These are phyloP conservation scores for Phytophthora agathidicida DNA, from an alignment of 352 stramenopile species.

Conservation along the genomic window DNA sequence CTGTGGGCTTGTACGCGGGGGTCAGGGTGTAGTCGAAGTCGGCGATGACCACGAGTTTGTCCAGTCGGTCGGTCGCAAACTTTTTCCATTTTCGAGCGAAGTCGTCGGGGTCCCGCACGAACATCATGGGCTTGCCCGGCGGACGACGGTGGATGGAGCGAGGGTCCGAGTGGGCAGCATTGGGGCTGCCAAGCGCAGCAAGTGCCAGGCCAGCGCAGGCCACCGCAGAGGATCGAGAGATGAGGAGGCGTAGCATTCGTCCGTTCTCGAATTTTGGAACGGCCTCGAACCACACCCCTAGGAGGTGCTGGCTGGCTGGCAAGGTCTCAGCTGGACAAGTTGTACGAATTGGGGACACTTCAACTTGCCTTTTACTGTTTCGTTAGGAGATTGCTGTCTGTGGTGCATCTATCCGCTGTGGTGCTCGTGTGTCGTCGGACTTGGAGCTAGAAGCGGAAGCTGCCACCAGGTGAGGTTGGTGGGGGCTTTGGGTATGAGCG, in stretches of 20 bases:
- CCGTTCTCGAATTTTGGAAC: too few species aligned
- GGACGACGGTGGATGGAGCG: slow-evolving; percentile 18
- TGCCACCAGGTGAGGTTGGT: slow-evolving; percentile 12
- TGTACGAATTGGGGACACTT: too few species aligned
- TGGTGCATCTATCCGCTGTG: slow-evolving; percentile 16
- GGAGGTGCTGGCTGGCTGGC: too few species aligned
- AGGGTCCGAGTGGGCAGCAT: neutral
- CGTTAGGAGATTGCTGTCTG: slow-evolving; percentile 20
- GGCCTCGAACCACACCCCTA: too few species aligned
- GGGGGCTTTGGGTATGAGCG: slow-evolving; percentile 11
- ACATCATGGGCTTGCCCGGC: slow-evolving; percentile 42
- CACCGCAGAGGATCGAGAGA: slow-evolving; percentile 9
- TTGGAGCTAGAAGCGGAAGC: slow-evolving; percentile 15
- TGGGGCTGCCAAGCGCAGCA: neutral
- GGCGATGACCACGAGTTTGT: slow-evolving; percentile 79
- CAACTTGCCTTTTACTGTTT: too few species aligned
- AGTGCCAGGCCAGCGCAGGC: slow-evolving; percentile 14
- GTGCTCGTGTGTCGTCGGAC: slow-evolving; percentile 33
- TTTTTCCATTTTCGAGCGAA: slow-evolving; percentile 84
- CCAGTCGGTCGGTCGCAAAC: slow-evolving; percentile 65
- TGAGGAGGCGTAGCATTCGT: slow-evolving; percentile 4
- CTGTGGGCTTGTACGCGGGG: slow-evolving; percentile 62
- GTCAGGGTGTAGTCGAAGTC: slow-evolving; percentile 89
- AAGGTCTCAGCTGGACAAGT: too few species aligned
- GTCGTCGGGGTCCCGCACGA: slow-evolving; percentile 47